Conservation (phyloP, 768 basidiomycete species). For the Amanita polypyramis region DNA sequence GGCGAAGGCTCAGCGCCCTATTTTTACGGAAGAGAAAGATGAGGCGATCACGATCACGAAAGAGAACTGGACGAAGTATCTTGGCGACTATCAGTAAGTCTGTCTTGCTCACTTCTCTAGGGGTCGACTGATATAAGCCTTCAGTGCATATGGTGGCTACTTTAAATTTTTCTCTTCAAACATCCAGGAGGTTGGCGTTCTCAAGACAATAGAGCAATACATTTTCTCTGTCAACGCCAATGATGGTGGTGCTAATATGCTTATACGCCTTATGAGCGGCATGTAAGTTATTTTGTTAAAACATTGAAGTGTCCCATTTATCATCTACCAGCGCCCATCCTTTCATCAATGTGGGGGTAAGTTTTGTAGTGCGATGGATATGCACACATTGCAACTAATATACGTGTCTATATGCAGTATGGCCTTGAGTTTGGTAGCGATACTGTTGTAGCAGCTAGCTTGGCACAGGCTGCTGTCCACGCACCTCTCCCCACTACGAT, state of each 20-base stretch:
- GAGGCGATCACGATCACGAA: slow-evolving; percentile 25
- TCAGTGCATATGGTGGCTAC: slow-evolving; percentile 28
- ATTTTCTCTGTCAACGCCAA: slow-evolving; percentile 31
- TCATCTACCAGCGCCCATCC: slow-evolving; percentile 36
- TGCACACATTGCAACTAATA: neutral
- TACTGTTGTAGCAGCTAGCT: slow-evolving; percentile 38
- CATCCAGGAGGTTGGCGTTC: slow-evolving; percentile 25
- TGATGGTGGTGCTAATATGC: slow-evolving; percentile 22
- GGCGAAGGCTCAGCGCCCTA: slow-evolving; percentile 25
- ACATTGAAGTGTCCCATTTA: neutral
- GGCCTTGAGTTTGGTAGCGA: slow-evolving; percentile 42
- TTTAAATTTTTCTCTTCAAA: slow-evolving; percentile 29
- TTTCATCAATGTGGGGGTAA: slow-evolving; percentile 46
- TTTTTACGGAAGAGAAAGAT: slow-evolving; percentile 24
- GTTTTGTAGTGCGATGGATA: slow-evolving; percentile 12
- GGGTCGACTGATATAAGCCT: neutral
- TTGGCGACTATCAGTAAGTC: slow-evolving; percentile 37
- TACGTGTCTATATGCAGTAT: slow-evolving; percentile 34
- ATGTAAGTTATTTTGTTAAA: slow-evolving; percentile 22
- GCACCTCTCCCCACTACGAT: slow-evolving; percentile 17
- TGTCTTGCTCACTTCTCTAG: neutral
- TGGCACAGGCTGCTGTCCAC: slow-evolving; percentile 42
- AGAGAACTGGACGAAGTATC: slow-evolving; percentile 38
- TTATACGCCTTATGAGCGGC: slow-evolving; percentile 23
- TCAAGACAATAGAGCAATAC: slow-evolving; percentile 34